Conservation (phyloP, 2,329 filamentous ascomycete species). For the Ceratocystis harringtonii region DNA sequence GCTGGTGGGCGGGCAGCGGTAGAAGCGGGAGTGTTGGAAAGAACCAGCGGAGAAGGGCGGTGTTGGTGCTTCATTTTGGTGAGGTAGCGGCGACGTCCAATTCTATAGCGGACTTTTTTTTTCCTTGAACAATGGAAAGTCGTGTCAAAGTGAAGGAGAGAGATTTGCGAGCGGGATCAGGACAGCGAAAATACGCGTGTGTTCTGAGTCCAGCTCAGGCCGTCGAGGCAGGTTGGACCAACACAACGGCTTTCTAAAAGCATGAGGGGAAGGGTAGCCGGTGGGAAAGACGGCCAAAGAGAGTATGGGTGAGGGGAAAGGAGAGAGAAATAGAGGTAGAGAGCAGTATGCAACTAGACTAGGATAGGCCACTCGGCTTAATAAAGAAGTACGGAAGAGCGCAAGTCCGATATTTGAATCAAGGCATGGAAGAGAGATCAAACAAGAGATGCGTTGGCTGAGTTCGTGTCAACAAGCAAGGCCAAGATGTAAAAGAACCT, state of each 20-base stretch:
- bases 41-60: slow-evolving; percentile 9
- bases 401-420: too few species aligned
- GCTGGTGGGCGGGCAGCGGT: not conserved
- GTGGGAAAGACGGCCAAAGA: not conserved
- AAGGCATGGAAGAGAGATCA: not conserved
- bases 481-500: not conserved
- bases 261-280: not conserved
- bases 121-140: too few species aligned
- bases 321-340: not conserved
- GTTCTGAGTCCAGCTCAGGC: slow-evolving; percentile 10
- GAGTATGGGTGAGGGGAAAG: not conserved
- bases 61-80: slow-evolving; percentile 2
- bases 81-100: too few species aligned
- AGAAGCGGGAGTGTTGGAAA: not conserved
- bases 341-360: not conserved
- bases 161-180: not conserved
- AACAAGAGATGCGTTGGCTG: not conserved
- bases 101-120: too few species aligned
- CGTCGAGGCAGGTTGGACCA: slow-evolving; percentile 1
- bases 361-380: not conserved
- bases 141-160: not conserved
- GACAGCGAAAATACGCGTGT: not conserved
- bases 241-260: not conserved
- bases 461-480: not conserved
- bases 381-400: not conserved